Evolutionary conservation across 1,284 basidiomycete genomes (phyloP).

Genomic region (Boletus sp.): DNA sequence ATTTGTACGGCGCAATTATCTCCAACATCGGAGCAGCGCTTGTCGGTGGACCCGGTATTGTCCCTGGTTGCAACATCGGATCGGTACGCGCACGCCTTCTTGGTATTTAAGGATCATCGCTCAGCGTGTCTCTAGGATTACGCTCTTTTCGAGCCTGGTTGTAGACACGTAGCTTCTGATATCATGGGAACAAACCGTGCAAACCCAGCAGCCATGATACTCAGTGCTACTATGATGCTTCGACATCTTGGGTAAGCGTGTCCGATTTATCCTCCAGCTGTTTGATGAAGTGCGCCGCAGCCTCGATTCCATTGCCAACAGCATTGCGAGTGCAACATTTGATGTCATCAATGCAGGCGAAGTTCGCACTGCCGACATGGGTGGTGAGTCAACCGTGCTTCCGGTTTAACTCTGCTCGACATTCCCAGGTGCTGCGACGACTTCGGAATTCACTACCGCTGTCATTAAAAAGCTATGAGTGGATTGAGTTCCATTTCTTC

Average conservation of each 20-base stretch:
- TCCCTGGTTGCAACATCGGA: constrained; percentile 98
- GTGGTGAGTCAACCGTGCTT: constrained; percentile 57
- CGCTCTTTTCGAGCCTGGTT: constrained; percentile 98
- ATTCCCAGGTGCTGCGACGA: constrained; percentile 71
- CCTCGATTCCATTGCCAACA: constrained; percentile 92
- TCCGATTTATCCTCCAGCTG: background rate
- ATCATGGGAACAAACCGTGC: constrained; percentile 98
- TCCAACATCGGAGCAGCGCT: constrained; percentile 98
- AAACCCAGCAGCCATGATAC: constrained; percentile 98
- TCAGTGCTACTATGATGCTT: constrained; percentile 98
- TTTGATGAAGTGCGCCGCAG: constrained; percentile 36
- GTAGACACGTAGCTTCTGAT: constrained; percentile 96
- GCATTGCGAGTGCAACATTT: constrained; percentile 90
- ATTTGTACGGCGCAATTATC: constrained; percentile 94
- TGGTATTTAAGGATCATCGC: constrained; percentile 1
- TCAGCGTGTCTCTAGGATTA: constrained; percentile 63
- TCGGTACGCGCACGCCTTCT: constrained; percentile 50
- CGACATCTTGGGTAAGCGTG: constrained; percentile 82
- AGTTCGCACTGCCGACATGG: constrained; percentile 94
- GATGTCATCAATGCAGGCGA: constrained; percentile 89
- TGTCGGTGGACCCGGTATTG: constrained; percentile 96
- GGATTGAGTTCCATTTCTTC: background rate
- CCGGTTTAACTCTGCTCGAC: constrained; percentile 6
- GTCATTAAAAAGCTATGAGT: constrained; percentile 69
- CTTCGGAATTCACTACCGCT: constrained; percentile 88